These are phyloP conservation scores for Tetrapisispora fleetii DNA, from an alignment of 805 yeast genomes.

Conservation along the genomic window DNA sequence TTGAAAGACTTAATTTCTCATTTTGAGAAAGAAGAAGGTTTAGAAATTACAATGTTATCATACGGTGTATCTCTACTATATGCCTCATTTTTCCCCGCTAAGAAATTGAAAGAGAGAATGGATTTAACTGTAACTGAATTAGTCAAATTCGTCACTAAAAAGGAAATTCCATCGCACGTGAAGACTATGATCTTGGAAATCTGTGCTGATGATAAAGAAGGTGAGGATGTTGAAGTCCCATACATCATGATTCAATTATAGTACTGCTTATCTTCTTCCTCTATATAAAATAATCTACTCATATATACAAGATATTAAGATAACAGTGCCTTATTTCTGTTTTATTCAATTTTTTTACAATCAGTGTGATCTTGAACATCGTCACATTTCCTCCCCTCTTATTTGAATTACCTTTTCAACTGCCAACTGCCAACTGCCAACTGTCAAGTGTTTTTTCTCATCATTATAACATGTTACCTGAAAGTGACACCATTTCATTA, in stretches of 20 bases:
- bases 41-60: slow-evolving; percentile 84
- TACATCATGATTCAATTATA: slow-evolving; percentile 57
- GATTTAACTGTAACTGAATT: slow-evolving; percentile 58
- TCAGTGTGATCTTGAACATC: too few species aligned
- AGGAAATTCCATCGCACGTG: slow-evolving; percentile 63
- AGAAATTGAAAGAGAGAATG: slow-evolving; percentile 74
- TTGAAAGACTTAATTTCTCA: slow-evolving; percentile 62
- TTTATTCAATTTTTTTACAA: too few species aligned
- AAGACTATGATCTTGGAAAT: slow-evolving; percentile 78
- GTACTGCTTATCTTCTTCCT: neutral
- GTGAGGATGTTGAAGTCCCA: slow-evolving; percentile 95
- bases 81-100: slow-evolving; percentile 89
- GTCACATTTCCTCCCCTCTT: too few species aligned
- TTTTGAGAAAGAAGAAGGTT: slow-evolving; percentile 73
- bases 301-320: neutral
- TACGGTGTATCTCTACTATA: slow-evolving; percentile 82
- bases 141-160: slow-evolving; percentile 77
- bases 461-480: too few species aligned
- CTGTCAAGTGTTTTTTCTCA: too few species aligned
- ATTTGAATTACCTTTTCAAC: too few species aligned
- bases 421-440: too few species aligned
- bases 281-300: neutral
- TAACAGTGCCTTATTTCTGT: too few species aligned
- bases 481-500: too few species aligned
- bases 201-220: slow-evolving; percentile 84